These are phyloP conservation scores for Sisymbrium altissimum DNA, from an alignment of 345 rosid species.

Conservation along the genomic window DNA sequence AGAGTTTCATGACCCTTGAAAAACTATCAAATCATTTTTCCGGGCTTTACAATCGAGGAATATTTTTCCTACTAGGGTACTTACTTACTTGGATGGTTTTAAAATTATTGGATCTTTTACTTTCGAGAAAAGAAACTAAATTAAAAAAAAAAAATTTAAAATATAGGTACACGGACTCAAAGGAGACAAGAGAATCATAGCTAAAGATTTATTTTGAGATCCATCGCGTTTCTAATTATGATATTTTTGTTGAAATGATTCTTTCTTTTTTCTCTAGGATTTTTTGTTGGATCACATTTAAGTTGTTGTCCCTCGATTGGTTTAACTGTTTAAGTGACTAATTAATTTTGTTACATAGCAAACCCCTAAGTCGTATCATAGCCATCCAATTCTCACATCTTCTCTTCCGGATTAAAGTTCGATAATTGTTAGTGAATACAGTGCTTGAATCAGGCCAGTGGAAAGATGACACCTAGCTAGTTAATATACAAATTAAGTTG, in stretches of 20 bases:
- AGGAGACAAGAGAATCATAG: slow-evolving; percentile 34
- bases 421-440: background rate
- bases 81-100: slow-evolving; percentile 11
- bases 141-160: too few relatives aligned
- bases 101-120: background rate
- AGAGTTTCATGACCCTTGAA: background rate
- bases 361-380: slow-evolving; percentile 16
- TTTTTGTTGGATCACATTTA: slow-evolving; percentile 3
- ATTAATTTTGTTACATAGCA: slow-evolving; percentile 21
- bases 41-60: background rate
- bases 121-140: background rate
- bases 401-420: background rate
- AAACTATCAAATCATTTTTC: background rate
- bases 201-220: slow-evolving; percentile 10
- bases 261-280: background rate
- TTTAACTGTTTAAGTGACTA: background rate
- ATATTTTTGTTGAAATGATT: slow-evolving; percentile 1
- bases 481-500: slow-evolving; percentile 11
- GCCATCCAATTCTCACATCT: slow-evolving; percentile 14
- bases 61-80: background rate
- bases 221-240: slow-evolving; percentile 18
- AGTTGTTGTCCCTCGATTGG: background rate
- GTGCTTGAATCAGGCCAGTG: background rate
- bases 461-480: slow-evolving; percentile 7
- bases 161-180: slow-evolving; percentile 29